Evolutionary conservation across 2,329 filamentous ascomycete genomes (phyloP).

Genomic region (Ophiostoma sp.): DNA sequence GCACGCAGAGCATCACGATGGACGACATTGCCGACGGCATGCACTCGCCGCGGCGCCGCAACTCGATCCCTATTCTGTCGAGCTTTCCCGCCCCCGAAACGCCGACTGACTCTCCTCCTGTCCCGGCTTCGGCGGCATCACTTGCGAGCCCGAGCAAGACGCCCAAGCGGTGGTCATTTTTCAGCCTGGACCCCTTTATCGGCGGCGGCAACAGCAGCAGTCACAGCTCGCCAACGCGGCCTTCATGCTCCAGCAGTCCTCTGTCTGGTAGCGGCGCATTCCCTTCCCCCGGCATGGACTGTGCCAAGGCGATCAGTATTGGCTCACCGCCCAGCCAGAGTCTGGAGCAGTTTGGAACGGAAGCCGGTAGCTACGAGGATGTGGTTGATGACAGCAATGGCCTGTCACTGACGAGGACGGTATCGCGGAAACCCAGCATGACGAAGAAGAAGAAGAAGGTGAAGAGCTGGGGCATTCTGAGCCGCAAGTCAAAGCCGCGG

Average conservation of each 20-base stretch:
- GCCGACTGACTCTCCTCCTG: background rate
- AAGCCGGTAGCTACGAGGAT: background rate
- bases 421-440: slow-evolving; percentile 34
- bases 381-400: slow-evolving; percentile 25
- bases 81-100: slow-evolving; percentile 37
- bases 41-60: slow-evolving; percentile 45
- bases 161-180: slow-evolving; percentile 58
- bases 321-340: background rate
- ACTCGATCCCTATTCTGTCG: slow-evolving; percentile 54
- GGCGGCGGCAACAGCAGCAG: slow-evolving; percentile 32
- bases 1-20: slow-evolving; percentile 38
- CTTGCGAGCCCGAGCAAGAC: slow-evolving; percentile 48
- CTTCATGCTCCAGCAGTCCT: slow-evolving; percentile 43
- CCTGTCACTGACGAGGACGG: slow-evolving; percentile 28
- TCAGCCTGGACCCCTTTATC: slow-evolving; percentile 53
- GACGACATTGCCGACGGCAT: slow-evolving; percentile 31
- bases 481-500: slow-evolving; percentile 53
- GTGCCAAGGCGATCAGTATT: background rate
- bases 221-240: slow-evolving; percentile 40
- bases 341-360: background rate
- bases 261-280: slow-evolving; percentile 39
- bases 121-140: slow-evolving; percentile 28
- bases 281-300: slow-evolving; percentile 26
- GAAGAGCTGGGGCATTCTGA: slow-evolving; percentile 64
- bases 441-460: slow-evolving; percentile 66